Evolutionary conservation across 305 asterid species (phyloP).

Genomic region (Solanum hybrid): DNA sequence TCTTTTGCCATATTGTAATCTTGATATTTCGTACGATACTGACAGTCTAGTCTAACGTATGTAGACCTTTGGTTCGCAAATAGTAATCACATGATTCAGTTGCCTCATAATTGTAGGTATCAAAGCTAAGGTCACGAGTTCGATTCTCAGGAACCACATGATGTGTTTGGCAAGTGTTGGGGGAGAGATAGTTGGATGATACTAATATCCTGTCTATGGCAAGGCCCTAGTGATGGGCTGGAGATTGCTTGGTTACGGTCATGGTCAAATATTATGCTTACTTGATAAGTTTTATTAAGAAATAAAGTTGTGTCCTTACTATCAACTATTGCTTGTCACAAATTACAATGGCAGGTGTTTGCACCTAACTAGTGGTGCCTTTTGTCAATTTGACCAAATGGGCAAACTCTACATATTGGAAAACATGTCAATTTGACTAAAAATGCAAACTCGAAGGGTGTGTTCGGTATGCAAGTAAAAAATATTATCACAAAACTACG

Average conservation of each 20-base stretch:
- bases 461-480: not conserved
- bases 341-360: not conserved
- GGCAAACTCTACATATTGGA: not conserved
- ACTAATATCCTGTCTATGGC: not conserved
- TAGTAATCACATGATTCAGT: not conserved
- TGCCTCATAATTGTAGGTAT: not conserved
- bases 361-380: not conserved
- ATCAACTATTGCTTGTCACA: not conserved
- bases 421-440: not conserved
- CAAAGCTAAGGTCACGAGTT: not conserved
- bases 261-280: not conserved
- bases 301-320: no score
- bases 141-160: not conserved
- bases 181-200: not conserved
- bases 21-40: not conserved
- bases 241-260: not conserved
- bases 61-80: no score
- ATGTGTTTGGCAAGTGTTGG: not conserved
- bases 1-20: not conserved
- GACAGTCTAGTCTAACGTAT: not conserved
- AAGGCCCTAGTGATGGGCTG: not conserved
- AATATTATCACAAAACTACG: not conserved
- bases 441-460: not conserved
- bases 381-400: not conserved
- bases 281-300: not conserved